Conservation (phyloP, 225 moss, liverwort and hornwort genomes). For the Marchantia paleacea region DNA sequence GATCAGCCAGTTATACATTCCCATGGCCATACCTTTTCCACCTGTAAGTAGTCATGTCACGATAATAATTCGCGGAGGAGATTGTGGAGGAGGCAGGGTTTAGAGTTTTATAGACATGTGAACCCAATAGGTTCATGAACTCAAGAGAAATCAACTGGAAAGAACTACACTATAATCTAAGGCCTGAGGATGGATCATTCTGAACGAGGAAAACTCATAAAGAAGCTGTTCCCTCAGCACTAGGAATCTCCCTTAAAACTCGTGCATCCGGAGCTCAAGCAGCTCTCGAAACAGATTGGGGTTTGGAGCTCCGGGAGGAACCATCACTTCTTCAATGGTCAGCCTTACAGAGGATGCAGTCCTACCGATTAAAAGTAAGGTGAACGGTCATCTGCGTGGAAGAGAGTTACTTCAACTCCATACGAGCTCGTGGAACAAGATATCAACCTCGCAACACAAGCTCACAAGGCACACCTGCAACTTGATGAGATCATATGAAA, state of each 20-base stretch:
- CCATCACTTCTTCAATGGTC: background rate
- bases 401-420: background rate
- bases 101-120: conserved; percentile 6
- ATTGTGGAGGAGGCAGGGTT: conserved; percentile 11
- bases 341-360: background rate
- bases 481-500: background rate
- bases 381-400: too few relatives aligned
- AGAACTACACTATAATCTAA: background rate
- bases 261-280: background rate
- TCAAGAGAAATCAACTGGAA: background rate
- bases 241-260: background rate
- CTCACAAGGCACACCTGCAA: background rate
- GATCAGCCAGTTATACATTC: background rate
- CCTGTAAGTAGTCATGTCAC: background rate
- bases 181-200: background rate
- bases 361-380: background rate
- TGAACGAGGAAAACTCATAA: background rate
- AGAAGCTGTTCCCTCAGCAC: background rate
- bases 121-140: conserved; percentile 6
- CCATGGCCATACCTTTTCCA: too few relatives aligned
- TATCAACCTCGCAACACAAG: background rate
- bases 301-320: background rate
- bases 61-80: background rate
- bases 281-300: background rate
- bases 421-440: background rate